Base-by-base conservation (phyloP, 352 stramenopile species). In the Pythium scleroteichum region DNA sequence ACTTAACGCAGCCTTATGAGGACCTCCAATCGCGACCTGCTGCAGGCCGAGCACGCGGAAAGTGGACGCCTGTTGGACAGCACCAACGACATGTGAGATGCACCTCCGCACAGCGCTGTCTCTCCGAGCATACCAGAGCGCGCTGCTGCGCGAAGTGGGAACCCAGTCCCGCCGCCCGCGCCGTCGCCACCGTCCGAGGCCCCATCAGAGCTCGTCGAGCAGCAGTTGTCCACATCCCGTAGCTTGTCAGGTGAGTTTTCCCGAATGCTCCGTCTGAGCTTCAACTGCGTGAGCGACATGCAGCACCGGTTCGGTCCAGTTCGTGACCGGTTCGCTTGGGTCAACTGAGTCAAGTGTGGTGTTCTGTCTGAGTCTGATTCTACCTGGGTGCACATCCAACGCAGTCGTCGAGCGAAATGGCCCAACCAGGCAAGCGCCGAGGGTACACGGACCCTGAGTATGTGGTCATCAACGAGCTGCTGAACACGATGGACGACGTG, bases 41-140 rank as follows among this genome's bases (percentile, higher is more conserved):
- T 99, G 97, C 47, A 99, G 71, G 23, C 97, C 97, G 19, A 99
- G 79, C 56, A 99, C 88, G 59, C 87, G 82, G 79, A 98, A 99
- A 24, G 88, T 82, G 42, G 79, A 88, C 46, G 79, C 78, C 74
- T 76, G 26, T 7, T n/a, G 24, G 4, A 35, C 1, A 23, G 16
- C 12, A 5, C 24, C 27, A 13, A 20, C 20, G 9, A 35, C 5
- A 8, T 13, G 20, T 27, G 20, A 35, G 33, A 5, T n/a, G 38
- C 17, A 24, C 44, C n/a, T 7, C 10, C 19, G 12, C 23, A 51
- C 24, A 12, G 17, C 4, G 6, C 24, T 29, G 17, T 24, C 39
- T 38, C 8, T 17, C 17, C 16, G 45, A 24, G 17, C 32, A 17
- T 19, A 73, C 66, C 39, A 54, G 49, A 4, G 66, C 61, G 23